Evolutionary conservation across 441 rosid species (phyloP).

Genomic region (Adansonia gregorii): DNA sequence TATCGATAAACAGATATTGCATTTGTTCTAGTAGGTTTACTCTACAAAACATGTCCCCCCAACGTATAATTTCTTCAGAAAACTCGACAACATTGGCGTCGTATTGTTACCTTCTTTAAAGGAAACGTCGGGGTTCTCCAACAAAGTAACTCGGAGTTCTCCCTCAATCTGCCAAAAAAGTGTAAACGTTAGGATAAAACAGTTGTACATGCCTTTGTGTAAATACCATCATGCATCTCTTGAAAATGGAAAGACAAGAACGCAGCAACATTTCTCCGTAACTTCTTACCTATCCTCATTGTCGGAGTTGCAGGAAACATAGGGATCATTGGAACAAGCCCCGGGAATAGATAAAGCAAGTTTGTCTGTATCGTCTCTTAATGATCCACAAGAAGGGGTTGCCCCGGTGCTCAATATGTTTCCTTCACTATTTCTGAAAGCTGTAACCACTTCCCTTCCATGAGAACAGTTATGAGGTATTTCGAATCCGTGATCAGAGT

Average conservation of each 20-base stretch:
- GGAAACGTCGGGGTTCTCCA: slow-evolving; percentile 70
- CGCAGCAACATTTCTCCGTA: background rate
- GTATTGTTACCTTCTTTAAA: slow-evolving; percentile 47
- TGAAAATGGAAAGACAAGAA: background rate
- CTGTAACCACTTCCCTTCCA: slow-evolving; percentile 43
- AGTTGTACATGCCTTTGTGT: background rate
- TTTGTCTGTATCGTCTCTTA: slow-evolving; percentile 39
- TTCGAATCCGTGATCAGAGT: slow-evolving; percentile 43
- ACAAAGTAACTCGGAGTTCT: slow-evolving; percentile 52
- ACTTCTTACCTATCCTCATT: slow-evolving; percentile 47
- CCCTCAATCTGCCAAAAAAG: slow-evolving; percentile 53
- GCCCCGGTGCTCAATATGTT: slow-evolving; percentile 62
- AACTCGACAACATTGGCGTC: background rate
- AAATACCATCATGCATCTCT: slow-evolving; percentile 1
- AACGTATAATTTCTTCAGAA: background rate
- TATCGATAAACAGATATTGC: background rate
- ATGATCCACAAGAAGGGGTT: slow-evolving; percentile 47
- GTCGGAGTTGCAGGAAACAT: slow-evolving; percentile 30
- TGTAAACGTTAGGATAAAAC: background rate
- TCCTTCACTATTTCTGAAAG: slow-evolving; percentile 77
- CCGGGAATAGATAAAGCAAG: slow-evolving; percentile 40
- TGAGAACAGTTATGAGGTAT: slow-evolving; percentile 36
- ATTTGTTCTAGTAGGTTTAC: background rate
- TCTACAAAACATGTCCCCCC: background rate
- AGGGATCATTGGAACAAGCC: slow-evolving; percentile 31